These are phyloP conservation scores for Forsythia suspensa DNA, from an alignment of 257 asterid species.

Conservation along the genomic window DNA sequence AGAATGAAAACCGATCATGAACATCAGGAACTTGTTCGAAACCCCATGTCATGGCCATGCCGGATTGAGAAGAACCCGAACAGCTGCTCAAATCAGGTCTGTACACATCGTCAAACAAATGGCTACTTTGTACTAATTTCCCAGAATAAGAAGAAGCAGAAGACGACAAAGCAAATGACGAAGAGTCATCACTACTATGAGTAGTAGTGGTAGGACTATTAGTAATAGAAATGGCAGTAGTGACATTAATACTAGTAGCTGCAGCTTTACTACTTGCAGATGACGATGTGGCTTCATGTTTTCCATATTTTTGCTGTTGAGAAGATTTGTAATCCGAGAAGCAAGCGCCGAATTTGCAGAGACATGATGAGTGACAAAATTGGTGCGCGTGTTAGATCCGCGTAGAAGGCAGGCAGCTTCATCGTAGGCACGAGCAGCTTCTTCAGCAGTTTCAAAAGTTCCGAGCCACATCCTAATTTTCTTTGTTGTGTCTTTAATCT, in stretches of 20 bases:
- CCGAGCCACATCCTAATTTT: slow-evolving; percentile 81
- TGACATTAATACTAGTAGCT: slow-evolving; percentile 3
- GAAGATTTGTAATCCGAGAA: slow-evolving; percentile 47
- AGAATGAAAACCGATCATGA: slow-evolving; percentile 21
- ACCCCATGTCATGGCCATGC: slow-evolving; percentile 20
- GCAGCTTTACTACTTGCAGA: slow-evolving; percentile 13
- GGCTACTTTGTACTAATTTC: slow-evolving; percentile 7
- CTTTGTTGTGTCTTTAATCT: slow-evolving; percentile 71
- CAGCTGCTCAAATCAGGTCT: slow-evolving; percentile 60
- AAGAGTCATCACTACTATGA: slow-evolving; percentile 9
- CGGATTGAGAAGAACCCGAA: slow-evolving; percentile 16
- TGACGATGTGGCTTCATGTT: background rate
- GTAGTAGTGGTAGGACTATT: slow-evolving; percentile 19
- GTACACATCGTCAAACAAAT: slow-evolving; percentile 41
- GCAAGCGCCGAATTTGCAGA: slow-evolving; percentile 61
- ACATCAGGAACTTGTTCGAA: slow-evolving; percentile 15
- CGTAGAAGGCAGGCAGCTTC: slow-evolving; percentile 68
- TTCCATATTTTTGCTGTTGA: slow-evolving; percentile 39
- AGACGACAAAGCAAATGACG: background rate
- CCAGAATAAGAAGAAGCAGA: background rate
- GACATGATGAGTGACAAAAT: slow-evolving; percentile 42
- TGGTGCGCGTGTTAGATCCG: slow-evolving; percentile 63
- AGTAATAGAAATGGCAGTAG: background rate
- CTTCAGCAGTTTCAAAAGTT: slow-evolving; percentile 60
- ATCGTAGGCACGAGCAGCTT: slow-evolving; percentile 71